Conservation (phyloP, 1,284 basidiomycete species). For the Lentinula novae-zelandiae region DNA sequence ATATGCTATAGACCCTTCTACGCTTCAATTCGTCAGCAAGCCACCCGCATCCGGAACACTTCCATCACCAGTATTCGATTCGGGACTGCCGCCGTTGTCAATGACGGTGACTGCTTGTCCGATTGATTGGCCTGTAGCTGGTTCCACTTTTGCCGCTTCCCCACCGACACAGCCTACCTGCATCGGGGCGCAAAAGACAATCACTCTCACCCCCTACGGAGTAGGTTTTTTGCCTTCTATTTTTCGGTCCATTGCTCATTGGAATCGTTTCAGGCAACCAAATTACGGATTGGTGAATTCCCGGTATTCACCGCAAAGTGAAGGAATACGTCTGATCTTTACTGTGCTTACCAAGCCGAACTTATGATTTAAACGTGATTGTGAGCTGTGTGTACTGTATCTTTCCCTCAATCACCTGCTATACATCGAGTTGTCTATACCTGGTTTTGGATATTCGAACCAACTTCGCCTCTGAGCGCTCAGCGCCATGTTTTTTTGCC, state of each 20-base stretch:
- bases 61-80: constrained; percentile 54
- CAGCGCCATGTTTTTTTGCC: too few species aligned
- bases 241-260: background rate
- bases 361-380: too few species aligned
- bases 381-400: too few species aligned
- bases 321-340: background rate
- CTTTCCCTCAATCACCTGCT: too few species aligned
- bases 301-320: constrained; percentile 28
- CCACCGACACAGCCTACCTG: constrained; percentile 48
- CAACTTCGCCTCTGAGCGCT: too few species aligned
- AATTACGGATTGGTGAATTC: constrained; percentile 54
- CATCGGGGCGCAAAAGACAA: constrained; percentile 36
- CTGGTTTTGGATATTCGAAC: too few species aligned
- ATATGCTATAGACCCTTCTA: constrained; percentile 52
- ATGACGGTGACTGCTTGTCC: constrained; percentile 49
- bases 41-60: constrained; percentile 35
- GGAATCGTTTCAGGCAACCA: constrained; percentile 39
- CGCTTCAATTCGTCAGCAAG: constrained; percentile 41
- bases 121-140: constrained; percentile 46
- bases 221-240: constrained; percentile 31
- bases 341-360: too few species aligned
- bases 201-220: constrained; percentile 50
- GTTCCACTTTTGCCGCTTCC: constrained; percentile 45
- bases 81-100: constrained; percentile 45
- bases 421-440: too few species aligned